Percentiles rank a stretch among this genome's conserved stretches.
These are phyloP conservation scores for Salvia rosmarinus DNA, from an alignment of 257 asterid species.

Conservation along the genomic window DNA sequence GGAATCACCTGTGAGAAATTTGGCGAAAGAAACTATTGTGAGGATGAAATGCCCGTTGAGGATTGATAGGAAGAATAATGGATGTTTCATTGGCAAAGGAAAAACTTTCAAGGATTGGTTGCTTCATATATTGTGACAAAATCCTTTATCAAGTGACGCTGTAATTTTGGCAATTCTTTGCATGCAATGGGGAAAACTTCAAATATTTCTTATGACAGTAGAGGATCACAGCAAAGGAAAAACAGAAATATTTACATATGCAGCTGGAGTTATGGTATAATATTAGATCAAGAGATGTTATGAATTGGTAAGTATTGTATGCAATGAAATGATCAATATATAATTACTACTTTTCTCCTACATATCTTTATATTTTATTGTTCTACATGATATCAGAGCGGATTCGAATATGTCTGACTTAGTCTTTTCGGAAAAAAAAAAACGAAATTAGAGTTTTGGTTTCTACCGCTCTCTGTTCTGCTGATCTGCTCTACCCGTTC, in stretches of 20 bases:
- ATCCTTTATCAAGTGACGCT: slow-evolving; percentile 14
- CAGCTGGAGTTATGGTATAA: background rate
- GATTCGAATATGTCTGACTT: no score
- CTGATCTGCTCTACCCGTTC: no score
- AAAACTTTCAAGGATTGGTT: slow-evolving; percentile 68
- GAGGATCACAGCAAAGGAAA: background rate
- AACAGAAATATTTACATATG: background rate
- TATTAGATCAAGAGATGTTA: background rate
- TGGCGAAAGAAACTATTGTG: slow-evolving; percentile 59
- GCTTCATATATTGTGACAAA: slow-evolving; percentile 27
- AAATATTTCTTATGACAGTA: background rate
- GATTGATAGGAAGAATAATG: slow-evolving; percentile 71
- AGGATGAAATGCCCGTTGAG: slow-evolving; percentile 72
- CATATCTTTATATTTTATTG: no score
- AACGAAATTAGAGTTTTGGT: no score
- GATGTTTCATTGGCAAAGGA: slow-evolving; percentile 83
- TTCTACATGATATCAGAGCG: no score
- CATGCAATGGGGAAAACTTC: background rate
- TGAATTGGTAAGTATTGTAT: no score
- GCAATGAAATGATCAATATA: no score
- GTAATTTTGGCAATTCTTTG: slow-evolving; percentile 8
- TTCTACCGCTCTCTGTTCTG: no score
- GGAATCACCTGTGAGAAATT: slow-evolving; percentile 73
- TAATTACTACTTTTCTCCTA: no score
- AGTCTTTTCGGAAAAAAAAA: no score